Base-by-base conservation (phyloP, 805 yeast genomes). In the Kuraishia capsulata region DNA sequence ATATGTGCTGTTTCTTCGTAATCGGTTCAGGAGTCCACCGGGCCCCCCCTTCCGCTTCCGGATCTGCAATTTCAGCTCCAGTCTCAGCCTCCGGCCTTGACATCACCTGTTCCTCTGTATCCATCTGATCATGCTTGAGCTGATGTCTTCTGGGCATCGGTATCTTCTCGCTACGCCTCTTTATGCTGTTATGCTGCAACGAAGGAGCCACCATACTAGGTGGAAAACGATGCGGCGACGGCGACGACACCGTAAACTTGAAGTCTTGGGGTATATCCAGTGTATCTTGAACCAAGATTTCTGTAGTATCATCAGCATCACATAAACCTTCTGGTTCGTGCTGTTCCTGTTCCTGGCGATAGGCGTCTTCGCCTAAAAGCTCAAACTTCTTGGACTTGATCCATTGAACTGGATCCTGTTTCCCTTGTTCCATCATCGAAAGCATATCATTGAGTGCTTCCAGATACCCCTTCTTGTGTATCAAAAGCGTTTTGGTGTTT, bases 401-500 rank as follows among this genome's bases (percentile, higher is more conserved):
- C 79, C 79, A 74, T 44, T 69, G 66, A 44, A 71, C 76, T 5
- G 72, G 53, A 45, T 74, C 78, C 21, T 4, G 46, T 50, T 4
- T 14, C 6, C 31, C 31, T 38, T 48, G 23, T 25, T 24, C 32
- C 5, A 74, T 48, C 19, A 80, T 45, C 31, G 17, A 6, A 11
- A 28, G 17, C 13, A 28, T 13, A 43, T 81, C 87, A 42, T 78
- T 73, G 2, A 81, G 43, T 47, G 84, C 78, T 24, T 72, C 73
- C 32, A 78, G 49, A 48, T 81, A 81, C 1, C 89, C 89, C 40
- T 67, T 69, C 37, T 71, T 66, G 37, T 64, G 66, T 8, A 71
- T 50, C 20, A 76, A 47, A 4, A 70, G 54, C 33, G 62, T 69
- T 36, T 76, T 67, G 36, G 70, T 68, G 44, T 73, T 76, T 6